phyloP scores from a whole-genome alignment of 768 basidiomycete genomes.

The Pleurotus citrinopileatus region DNA sequence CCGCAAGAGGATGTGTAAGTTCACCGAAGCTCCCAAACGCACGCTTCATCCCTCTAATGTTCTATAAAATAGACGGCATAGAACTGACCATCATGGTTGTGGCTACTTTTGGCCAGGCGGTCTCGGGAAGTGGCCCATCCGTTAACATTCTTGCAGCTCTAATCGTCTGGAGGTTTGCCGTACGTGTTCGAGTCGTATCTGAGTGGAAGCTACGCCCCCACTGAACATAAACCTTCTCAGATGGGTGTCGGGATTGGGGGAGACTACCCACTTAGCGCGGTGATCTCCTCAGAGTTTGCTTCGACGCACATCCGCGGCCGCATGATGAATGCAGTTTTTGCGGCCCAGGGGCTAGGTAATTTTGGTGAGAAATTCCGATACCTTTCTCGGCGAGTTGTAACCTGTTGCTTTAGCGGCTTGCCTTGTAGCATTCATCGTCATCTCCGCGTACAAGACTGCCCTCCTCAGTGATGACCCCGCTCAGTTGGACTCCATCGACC shows the following conservation, averaged over 20 bases:
- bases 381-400: neutral
- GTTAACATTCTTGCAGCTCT: constrained; percentile 73
- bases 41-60: neutral
- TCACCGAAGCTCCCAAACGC: neutral
- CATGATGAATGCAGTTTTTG: constrained; percentile 88
- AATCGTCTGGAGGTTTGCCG: constrained; percentile 80
- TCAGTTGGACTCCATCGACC: constrained; percentile 55
- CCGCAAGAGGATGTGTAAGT: constrained; percentile 77
- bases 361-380: constrained; percentile 44
- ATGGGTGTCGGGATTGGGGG: constrained; percentile 85
- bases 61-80: constrained; percentile 47
- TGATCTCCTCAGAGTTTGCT: constrained; percentile 89
- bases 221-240: constrained; percentile 25
- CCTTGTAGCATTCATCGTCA: constrained; percentile 61
- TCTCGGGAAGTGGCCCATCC: constrained; percentile 63
- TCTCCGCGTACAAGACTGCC: constrained; percentile 61
- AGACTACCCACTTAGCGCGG: constrained; percentile 82
- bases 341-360: constrained; percentile 85
- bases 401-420: constrained; percentile 46
- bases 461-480: constrained; percentile 39
- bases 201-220: constrained; percentile 1
- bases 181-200: constrained; percentile 20
- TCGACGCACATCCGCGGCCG: constrained; percentile 73
- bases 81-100: constrained; percentile 81
- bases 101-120: constrained; percentile 73